Evolutionary conservation across 2,329 filamentous ascomycete genomes (phyloP).

Genomic region (Phaeomoniella chlamydospora): DNA sequence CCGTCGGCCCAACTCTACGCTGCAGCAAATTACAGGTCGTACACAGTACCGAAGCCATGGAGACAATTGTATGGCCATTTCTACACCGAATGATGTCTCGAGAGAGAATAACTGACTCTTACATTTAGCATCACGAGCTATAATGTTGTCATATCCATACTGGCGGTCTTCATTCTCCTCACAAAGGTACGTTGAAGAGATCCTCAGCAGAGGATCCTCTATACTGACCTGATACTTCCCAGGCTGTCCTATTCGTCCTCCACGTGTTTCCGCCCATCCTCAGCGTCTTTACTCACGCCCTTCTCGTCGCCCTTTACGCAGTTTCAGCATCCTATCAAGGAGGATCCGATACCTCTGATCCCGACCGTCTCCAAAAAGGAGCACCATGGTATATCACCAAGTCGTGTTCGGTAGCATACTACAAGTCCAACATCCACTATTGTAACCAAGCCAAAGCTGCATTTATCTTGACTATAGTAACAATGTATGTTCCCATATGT

Average conservation of each 20-base stretch:
- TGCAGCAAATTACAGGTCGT: slow-evolving; percentile 42
- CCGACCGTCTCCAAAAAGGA: slow-evolving; percentile 35
- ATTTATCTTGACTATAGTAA: slow-evolving; percentile 41
- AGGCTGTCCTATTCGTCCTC: slow-evolving; percentile 36
- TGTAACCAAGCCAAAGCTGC: slow-evolving; percentile 46
- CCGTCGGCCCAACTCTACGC: slow-evolving; percentile 42
- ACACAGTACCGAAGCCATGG: slow-evolving; percentile 42
- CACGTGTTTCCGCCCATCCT: slow-evolving; percentile 42
- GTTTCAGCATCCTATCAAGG: slow-evolving; percentile 41
- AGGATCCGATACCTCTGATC: slow-evolving; percentile 43
- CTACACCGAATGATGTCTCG: neutral
- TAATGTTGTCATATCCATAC: slow-evolving; percentile 46
- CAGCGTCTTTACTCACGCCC: slow-evolving; percentile 35
- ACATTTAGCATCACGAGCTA: slow-evolving; percentile 45
- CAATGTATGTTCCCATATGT: slow-evolving; percentile 33
- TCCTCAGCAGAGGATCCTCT: neutral
- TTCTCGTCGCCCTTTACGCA: slow-evolving; percentile 38
- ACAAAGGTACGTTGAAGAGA: slow-evolving; percentile 25
- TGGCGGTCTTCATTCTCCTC: slow-evolving; percentile 47
- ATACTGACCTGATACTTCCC: neutral
- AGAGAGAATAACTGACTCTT: neutral
- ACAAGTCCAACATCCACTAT: slow-evolving; percentile 32
- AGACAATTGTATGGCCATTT: slow-evolving; percentile 37
- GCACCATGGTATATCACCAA: slow-evolving; percentile 52
- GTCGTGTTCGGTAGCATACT: slow-evolving; percentile 37